Evolutionary conservation across 257 asterid genomes (phyloP).

Genomic region (Henckelia pumila): DNA sequence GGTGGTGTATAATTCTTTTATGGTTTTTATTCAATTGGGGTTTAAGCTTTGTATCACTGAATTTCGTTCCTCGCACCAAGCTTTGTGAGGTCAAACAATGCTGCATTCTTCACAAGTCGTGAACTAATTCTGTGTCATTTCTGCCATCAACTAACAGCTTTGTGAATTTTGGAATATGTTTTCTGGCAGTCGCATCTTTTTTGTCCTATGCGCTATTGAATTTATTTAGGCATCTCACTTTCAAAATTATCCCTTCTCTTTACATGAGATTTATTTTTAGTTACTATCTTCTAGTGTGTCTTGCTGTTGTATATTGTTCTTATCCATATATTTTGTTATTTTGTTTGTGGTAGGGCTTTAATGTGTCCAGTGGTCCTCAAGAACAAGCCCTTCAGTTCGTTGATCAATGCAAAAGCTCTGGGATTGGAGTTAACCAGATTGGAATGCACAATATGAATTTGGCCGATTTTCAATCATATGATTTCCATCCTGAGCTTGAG

Average conservation of each 20-base stretch:
- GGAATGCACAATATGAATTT: constrained; percentile 45
- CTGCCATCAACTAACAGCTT: neutral
- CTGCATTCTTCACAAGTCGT: constrained; percentile 2
- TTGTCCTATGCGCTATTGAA: neutral
- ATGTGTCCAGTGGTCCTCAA: constrained; percentile 46
- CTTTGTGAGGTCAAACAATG: neutral
- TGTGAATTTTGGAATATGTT: neutral
- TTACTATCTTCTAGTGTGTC: neutral
- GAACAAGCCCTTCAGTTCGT: constrained; percentile 52
- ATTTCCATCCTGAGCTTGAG: constrained; percentile 61
- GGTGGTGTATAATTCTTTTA: neutral
- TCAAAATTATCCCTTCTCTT: neutral
- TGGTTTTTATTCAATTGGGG: neutral
- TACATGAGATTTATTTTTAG: neutral
- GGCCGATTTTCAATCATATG: constrained; percentile 52
- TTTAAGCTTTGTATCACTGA: constrained; percentile 10
- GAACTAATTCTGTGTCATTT: neutral
- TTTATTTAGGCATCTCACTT: neutral
- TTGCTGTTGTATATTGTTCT: neutral
- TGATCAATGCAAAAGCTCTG: constrained; percentile 58
- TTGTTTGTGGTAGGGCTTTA: constrained; percentile 46
- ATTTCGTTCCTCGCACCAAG: neutral
- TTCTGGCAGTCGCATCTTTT: neutral
- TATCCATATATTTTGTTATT: constrained; percentile 9
- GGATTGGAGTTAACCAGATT: constrained; percentile 45